Base-by-base conservation (phyloP, 2,329 filamentous ascomycete genomes). In the Aspergillus glaucus region DNA sequence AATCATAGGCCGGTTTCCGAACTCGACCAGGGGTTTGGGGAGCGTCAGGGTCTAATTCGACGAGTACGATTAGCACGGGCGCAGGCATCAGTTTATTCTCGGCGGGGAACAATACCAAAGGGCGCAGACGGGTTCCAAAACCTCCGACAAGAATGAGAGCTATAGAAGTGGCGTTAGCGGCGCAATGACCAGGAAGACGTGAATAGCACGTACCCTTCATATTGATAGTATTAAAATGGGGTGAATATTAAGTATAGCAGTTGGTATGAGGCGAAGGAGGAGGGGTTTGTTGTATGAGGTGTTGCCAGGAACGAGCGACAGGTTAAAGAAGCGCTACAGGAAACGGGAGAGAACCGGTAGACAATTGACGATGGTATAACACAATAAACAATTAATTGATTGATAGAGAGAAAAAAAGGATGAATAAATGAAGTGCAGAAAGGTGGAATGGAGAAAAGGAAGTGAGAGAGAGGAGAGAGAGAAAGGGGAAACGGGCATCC, bases 1-100 rank as follows among this genome's bases (percentile, higher is more conserved):
- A 72, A 98, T 97, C 92, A 98, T 98, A 69, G 91, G 93, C 76
- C 93, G 92, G 81, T 98, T 98, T 68, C 84, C 90, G 67, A 98
- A 98, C 76, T 98, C 92, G 66, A 98, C 93, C 60, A 98, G 81
- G 58, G 93, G 92, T 75, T 97, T 98, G 54, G 92, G 92, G 59
- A 96, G 87, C 45, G 93, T 96, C 67, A 98, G 84, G 62, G 92
- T 98, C 89, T 95, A 69, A 47, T 36, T 19, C 40, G 15, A 44
- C 19, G 9, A 22, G 17, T 19, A 8, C 34, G n/a, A 44, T 30
- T 32, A 34, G 17, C 30, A 39, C 21, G 40, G 42, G 42, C 43
- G 26, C 50, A 47, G 37, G 43, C n/a, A 37, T 43, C 9, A 19
- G 32, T 46, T 44, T 50, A 60, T 54, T 47, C 46, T 53, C 45